Conservation (phyloP, 441 rosid species). For the Gossypium laxum region DNA sequence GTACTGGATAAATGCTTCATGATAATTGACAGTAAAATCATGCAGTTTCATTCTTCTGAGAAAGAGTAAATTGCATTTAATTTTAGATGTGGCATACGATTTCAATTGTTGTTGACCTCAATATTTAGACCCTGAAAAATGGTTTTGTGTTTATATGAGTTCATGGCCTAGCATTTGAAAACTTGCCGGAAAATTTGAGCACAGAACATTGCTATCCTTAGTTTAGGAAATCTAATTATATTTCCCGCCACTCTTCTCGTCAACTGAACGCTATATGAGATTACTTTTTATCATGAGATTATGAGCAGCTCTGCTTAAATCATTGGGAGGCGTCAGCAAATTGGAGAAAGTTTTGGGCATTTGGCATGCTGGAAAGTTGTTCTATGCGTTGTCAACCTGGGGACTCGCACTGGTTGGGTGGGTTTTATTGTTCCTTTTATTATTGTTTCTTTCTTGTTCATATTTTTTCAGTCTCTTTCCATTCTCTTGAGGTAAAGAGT, state of each 20-base stretch:
- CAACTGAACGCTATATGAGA: neutral
- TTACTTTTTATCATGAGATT: slow-evolving; percentile 6
- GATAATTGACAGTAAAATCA: neutral
- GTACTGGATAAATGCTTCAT: neutral
- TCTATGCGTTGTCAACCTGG: slow-evolving; percentile 72
- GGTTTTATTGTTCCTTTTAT: slow-evolving; percentile 13
- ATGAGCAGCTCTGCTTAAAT: slow-evolving; percentile 51
- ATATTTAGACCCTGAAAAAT: neutral
- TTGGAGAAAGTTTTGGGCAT: slow-evolving; percentile 55
- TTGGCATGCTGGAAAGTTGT: slow-evolving; percentile 81
- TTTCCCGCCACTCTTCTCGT: neutral
- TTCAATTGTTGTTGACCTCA: neutral
- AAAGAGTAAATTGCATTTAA: neutral
- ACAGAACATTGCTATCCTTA: neutral
- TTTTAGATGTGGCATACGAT: neutral
- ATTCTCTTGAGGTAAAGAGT: neutral
- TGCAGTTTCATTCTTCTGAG: neutral
- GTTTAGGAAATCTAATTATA: neutral
- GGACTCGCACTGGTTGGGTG: slow-evolving; percentile 70
- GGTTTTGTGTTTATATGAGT: neutral
- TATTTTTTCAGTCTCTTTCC: neutral
- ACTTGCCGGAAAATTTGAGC: neutral
- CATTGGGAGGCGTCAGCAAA: slow-evolving; percentile 53
- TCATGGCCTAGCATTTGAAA: neutral
- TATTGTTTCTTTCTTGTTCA: neutral